Evolutionary conservation across 208 protist species (phyloP).

Genomic region (Crithidia thermophila): DNA sequence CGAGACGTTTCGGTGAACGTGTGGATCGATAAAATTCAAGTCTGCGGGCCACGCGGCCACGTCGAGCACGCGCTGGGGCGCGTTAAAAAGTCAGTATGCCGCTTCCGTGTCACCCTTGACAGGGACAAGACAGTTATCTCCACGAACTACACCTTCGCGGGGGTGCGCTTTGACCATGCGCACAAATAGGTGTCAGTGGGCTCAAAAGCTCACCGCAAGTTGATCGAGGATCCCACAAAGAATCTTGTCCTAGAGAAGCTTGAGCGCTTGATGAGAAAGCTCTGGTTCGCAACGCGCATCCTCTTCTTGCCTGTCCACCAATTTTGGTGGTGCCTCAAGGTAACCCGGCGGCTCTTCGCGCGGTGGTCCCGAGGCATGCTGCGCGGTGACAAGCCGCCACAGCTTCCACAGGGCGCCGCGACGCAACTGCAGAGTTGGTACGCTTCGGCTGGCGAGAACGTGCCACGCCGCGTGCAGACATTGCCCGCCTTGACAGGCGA

Average conservation of each 20-base stretch:
- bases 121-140: slow-evolving; percentile 18
- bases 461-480: not conserved
- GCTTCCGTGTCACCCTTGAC: slow-evolving; percentile 13
- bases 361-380: slow-evolving; percentile 17
- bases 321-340: slow-evolving; percentile 30
- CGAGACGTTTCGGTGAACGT: slow-evolving; percentile 18
- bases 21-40: slow-evolving; percentile 37
- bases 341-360: slow-evolving; percentile 2
- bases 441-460: not conserved
- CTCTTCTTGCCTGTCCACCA: slow-evolving; percentile 7
- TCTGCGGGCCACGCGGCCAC: slow-evolving; percentile 9
- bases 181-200: not conserved
- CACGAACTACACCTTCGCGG: slow-evolving; percentile 23
- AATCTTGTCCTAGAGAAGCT: slow-evolving; percentile 7
- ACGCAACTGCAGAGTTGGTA: slow-evolving; percentile 11
- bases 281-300: slow-evolving; percentile 25
- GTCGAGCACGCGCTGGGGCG: slow-evolving; percentile 13
- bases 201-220: slow-evolving; percentile 15
- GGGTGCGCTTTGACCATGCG: slow-evolving; percentile 11
- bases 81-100: slow-evolving; percentile 1
- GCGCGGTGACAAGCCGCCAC: not conserved
- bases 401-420: slow-evolving; percentile 7
- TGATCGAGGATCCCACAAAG: not conserved
- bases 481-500: not conserved
- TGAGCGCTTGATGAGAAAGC: slow-evolving; percentile 19